These are phyloP conservation scores for Pseudocercospora fuligena DNA, from an alignment of 2,329 filamentous ascomycete species.

Conservation along the genomic window DNA sequence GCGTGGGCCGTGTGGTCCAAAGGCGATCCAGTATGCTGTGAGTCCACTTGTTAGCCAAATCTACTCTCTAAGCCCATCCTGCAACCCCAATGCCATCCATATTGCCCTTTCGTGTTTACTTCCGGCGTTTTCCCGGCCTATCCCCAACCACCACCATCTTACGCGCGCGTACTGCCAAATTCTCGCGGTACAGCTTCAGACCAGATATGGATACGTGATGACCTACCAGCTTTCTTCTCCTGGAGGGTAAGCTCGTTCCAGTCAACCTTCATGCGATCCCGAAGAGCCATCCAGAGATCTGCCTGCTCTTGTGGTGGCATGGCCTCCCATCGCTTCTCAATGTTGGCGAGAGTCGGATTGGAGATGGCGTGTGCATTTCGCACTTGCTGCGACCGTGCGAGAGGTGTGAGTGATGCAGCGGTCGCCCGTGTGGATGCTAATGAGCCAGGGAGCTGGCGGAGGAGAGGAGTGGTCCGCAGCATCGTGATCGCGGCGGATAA, in stretches of 20 bases:
- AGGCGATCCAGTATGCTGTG: constrained; percentile 97
- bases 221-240: constrained; percentile 92
- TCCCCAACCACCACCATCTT: background rate
- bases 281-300: constrained; percentile 96
- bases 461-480: constrained; percentile 31
- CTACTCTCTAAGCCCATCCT: background rate
- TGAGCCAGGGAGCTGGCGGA: constrained; percentile 30
- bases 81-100: constrained; percentile 10
- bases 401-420: constrained; percentile 28
- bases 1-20: constrained; percentile 93
- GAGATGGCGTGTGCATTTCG: constrained; percentile 88
- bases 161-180: background rate
- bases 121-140: constrained; percentile 16
- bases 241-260: constrained; percentile 94
- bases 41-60: constrained; percentile 28
- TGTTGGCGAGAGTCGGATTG: constrained; percentile 95
- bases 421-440: constrained; percentile 27
- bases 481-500: constrained; percentile 24
- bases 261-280: constrained; percentile 98
- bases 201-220: background rate
- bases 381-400: constrained; percentile 45
- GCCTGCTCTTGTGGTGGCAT: constrained; percentile 99
- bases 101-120: constrained; percentile 1
- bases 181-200: background rate
- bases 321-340: constrained; percentile 98